Evolutionary conservation across 2,329 filamentous ascomycete genomes (phyloP), one percentile per base, ranked within the genome.

Genomic region (Fusarium sp.): DNA sequence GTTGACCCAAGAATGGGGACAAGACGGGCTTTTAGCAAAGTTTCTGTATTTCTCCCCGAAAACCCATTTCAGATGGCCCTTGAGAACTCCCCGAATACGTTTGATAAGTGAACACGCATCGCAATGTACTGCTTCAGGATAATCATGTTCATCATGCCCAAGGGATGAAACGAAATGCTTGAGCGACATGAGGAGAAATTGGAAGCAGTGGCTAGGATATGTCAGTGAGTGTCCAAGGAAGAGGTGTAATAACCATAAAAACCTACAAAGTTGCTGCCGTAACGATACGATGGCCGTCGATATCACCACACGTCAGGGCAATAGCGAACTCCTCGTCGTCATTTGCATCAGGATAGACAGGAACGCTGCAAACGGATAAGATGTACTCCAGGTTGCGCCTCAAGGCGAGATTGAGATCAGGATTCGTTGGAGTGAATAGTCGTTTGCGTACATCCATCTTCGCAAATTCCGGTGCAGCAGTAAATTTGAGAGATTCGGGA

Each of bases 241-340:
- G 3, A 1, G 32, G 9, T 3, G 0, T 1, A 10, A 21, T 21
- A 6, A 4, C 5, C 0, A 14, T 20, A 7, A 2, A 4, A 14
- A 53, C 49, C 27, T 7, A 45, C 51, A 55, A 55, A 12, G 28
- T 55, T 4, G 51, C 41, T 2, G 51, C 40, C 1, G 21, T 34
- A 3, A 3, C 18, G 4, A 55, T 2, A 5, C 41, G 51, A 2
- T 55, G 51, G 7, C 18, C 5, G 3, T 46, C 41, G 1, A 55
- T 7, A 12, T 55, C 51, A 0, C 41, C 51, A 13, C 40, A 55
- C 2, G 51, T 55, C 14, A 55, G 8, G 1, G 51, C 28, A 8
- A 46, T 7, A 4, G 20, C 41, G n/a, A 16, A 25, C 0, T 40
- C 48, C 2, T 14, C 0, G 7, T 34, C 7, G 14, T 18, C 16